These are phyloP conservation scores for Taiozyma sp. DNA, from an alignment of 1,139 yeast genomes.

Conservation along the genomic window DNA sequence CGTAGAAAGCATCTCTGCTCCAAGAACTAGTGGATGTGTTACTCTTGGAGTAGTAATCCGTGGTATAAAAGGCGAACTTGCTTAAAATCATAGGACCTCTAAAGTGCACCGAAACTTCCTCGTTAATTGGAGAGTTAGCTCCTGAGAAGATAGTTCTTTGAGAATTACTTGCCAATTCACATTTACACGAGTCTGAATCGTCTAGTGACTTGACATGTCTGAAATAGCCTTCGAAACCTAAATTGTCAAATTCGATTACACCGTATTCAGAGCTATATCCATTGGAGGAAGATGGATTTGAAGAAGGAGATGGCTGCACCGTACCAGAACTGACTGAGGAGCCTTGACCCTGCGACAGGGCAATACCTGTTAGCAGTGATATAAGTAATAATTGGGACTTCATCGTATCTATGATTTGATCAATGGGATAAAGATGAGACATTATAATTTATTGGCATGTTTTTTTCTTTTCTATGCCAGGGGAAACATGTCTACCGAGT, in stretches of 20 bases:
- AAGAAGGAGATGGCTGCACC: constrained; percentile 2
- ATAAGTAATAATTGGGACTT: background rate
- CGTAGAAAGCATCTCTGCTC: constrained; percentile 42
- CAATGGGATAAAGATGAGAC: background rate
- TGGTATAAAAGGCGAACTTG: constrained; percentile 18
- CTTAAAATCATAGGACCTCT: constrained; percentile 57
- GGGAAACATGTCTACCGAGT: too few relatives aligned
- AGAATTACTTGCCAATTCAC: constrained; percentile 32
- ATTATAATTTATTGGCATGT: too few relatives aligned
- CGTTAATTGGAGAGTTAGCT: constrained; percentile 59
- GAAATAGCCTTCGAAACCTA: constrained; percentile 65
- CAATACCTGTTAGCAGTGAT: constrained; percentile 1
- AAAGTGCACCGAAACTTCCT: constrained; percentile 71
- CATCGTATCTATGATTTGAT: background rate
- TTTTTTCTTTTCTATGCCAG: too few relatives aligned
- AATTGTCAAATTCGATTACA: constrained; percentile 46
- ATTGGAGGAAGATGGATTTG: constrained; percentile 6
- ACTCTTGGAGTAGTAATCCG: constrained; percentile 27
- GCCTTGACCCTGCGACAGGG: constrained; percentile 2
- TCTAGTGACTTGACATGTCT: constrained; percentile 49
- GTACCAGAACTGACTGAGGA: background rate
- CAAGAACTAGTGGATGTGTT: constrained; percentile 32
- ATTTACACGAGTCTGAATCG: constrained; percentile 45
- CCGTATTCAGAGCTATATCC: constrained; percentile 26
- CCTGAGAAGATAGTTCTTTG: constrained; percentile 46